Evolutionary conservation across 2,329 filamentous ascomycete species (phyloP).

Genomic region (Samsoniella hepiali): DNA sequence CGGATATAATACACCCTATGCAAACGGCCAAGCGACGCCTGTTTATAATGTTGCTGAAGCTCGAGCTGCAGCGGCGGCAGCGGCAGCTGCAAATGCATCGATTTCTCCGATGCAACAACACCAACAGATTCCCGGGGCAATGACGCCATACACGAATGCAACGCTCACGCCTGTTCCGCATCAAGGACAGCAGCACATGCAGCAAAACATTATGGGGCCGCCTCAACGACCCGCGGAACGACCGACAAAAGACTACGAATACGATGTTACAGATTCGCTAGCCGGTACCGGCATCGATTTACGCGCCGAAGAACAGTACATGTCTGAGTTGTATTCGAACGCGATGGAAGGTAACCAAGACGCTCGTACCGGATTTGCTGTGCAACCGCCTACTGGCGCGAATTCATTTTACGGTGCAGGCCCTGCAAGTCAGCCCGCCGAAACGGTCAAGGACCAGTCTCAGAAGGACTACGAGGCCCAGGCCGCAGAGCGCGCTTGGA

Average conservation of each 20-base stretch:
- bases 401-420: conserved; percentile 63
- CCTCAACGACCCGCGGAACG: conserved; percentile 61
- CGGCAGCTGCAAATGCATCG: conserved; percentile 31
- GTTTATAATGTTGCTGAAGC: conserved; percentile 35
- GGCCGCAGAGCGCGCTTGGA: conserved; percentile 63
- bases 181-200: conserved; percentile 17
- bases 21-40: conserved; percentile 37
- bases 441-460: conserved; percentile 40
- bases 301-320: conserved; percentile 78
- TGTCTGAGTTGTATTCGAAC: conserved; percentile 64
- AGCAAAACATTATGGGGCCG: conserved; percentile 46
- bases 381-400: conserved; percentile 52
- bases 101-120: conserved; percentile 34
- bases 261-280: conserved; percentile 80
- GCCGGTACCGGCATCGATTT: conserved; percentile 84
- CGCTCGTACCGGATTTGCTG: conserved; percentile 47
- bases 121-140: conserved; percentile 27
- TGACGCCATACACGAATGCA: conserved; percentile 30
- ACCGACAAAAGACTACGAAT: conserved; percentile 58
- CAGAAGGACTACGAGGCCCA: conserved; percentile 66
- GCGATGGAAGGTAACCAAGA: conserved; percentile 44
- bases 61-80: conserved; percentile 27
- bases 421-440: conserved; percentile 60
- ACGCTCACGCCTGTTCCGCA: conserved; percentile 30
- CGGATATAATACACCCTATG: conserved; percentile 37